Conservation (phyloP, 163 green algal genomes). For the Volvox carteri region DNA sequence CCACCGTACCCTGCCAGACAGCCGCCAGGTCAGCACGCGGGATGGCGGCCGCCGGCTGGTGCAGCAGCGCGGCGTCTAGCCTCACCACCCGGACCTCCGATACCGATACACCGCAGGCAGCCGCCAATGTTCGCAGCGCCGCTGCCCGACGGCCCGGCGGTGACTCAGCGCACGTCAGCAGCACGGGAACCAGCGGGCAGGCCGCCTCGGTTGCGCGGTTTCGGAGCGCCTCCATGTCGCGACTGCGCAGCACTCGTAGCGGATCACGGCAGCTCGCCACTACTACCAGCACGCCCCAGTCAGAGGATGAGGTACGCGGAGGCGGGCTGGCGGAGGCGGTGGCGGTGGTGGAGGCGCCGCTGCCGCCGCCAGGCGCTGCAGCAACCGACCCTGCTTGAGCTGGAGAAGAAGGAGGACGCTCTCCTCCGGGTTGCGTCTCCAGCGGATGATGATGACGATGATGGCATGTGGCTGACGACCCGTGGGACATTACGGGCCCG, state of each 20-base stretch:
- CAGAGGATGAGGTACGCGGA: too few relatives aligned
- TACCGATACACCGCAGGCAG: constrained; percentile 1
- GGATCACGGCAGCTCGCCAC: constrained; percentile 36
- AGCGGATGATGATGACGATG: too few relatives aligned
- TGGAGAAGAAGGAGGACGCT: too few relatives aligned
- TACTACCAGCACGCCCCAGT: constrained; percentile 45
- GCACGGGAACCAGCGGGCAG: constrained; percentile 50
- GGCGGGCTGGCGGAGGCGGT: background rate
- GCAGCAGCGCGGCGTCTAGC: constrained; percentile 17
- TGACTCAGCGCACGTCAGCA: constrained; percentile 13
- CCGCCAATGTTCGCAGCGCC: constrained; percentile 19
- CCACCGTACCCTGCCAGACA: background rate
- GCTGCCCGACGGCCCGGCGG: background rate
- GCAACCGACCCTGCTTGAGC: too few relatives aligned
- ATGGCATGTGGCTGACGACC: too few relatives aligned
- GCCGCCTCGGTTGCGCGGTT: background rate
- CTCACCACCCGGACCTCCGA: background rate
- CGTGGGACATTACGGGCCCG: background rate
- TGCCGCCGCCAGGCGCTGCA: background rate
- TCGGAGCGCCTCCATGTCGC: constrained; percentile 8
- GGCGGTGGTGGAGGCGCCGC: background rate
- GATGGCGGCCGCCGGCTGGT: constrained; percentile 35
- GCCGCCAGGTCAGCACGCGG: background rate
- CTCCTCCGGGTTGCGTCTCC: too few relatives aligned
- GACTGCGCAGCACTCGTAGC: constrained; percentile 21